phyloP scores from a whole-genome alignment of 192 early-diverging fungal genomes.

The Piromyces finnis region DNA sequence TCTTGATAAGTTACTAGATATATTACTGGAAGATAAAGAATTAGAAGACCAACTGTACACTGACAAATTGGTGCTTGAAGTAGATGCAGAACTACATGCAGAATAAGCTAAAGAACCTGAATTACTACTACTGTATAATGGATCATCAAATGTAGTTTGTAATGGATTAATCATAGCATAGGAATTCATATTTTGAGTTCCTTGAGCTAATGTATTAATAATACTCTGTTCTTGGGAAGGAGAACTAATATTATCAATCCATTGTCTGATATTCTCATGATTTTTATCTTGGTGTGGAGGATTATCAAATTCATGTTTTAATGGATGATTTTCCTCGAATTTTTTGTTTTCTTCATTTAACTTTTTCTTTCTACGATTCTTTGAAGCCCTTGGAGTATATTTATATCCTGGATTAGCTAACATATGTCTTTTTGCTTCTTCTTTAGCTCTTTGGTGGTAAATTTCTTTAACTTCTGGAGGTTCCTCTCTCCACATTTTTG shows the following conservation, averaged over 20 bases:
- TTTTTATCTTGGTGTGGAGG: not conserved
- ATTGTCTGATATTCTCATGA: not conserved
- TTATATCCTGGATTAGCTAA: conserved; percentile 37
- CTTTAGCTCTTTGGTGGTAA: conserved; percentile 23
- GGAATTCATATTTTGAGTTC: not conserved
- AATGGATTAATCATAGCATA: not conserved
- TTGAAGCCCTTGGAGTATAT: conserved; percentile 18
- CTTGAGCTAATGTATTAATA: not conserved
- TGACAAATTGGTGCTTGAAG: not conserved
- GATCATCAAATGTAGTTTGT: not conserved
- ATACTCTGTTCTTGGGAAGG: not conserved
- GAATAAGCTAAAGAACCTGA: not conserved
- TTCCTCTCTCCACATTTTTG: conserved; percentile 32
- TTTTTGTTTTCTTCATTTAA: not conserved
- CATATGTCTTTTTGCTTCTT: conserved; percentile 26
- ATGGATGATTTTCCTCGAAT: not conserved
- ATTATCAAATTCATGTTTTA: not conserved
- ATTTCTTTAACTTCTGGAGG: conserved; percentile 21
- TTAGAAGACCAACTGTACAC: not conserved
- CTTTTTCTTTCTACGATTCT: not conserved
- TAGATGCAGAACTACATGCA: not conserved
- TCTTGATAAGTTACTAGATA: not conserved
- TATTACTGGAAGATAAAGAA: not conserved
- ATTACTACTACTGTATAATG: not conserved
- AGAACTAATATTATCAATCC: not conserved